Conservation (phyloP, 306 rosid genomes). For the Datisca glomerata region DNA sequence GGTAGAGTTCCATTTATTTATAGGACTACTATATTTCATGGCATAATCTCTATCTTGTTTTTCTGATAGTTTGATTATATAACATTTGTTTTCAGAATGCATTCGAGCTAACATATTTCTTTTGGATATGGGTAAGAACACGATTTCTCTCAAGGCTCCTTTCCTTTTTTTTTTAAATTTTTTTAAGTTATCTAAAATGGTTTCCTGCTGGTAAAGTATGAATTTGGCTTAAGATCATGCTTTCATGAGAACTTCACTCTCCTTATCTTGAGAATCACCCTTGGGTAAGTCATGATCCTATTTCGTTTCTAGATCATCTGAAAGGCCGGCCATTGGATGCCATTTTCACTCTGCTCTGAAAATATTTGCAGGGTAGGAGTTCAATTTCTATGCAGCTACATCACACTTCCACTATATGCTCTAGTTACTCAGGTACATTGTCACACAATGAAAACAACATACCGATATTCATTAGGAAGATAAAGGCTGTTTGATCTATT, state of each 20-base stretch:
- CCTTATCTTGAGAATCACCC: conserved; percentile 40
- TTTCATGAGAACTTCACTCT: conserved; percentile 51
- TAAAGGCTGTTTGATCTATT: no score
- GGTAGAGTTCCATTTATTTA: no score
- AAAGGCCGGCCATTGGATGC: not conserved
- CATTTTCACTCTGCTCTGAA: not conserved
- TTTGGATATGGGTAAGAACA: conserved; percentile 76
- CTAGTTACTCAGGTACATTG: conserved; percentile 87
- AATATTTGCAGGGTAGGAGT: conserved; percentile 39
- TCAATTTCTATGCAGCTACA: conserved; percentile 74
- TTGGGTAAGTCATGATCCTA: conserved; percentile 86
- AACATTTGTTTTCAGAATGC: conserved; percentile 57
- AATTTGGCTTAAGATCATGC: conserved; percentile 82
- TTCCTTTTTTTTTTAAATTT: not conserved
- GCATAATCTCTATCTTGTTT: not conserved
- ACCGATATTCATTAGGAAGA: no score
- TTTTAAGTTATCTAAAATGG: not conserved
- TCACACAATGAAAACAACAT: no score
- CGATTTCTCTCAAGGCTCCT: not conserved
- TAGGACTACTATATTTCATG: no score
- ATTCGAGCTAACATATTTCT: conserved; percentile 85
- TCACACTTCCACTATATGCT: conserved; percentile 91
- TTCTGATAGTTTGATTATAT: not conserved
- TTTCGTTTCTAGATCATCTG: no score
- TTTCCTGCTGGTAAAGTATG: conserved; percentile 54